Conservation (phyloP, 2,329 filamentous ascomycete genomes). For the Aspergillus flavus region DNA sequence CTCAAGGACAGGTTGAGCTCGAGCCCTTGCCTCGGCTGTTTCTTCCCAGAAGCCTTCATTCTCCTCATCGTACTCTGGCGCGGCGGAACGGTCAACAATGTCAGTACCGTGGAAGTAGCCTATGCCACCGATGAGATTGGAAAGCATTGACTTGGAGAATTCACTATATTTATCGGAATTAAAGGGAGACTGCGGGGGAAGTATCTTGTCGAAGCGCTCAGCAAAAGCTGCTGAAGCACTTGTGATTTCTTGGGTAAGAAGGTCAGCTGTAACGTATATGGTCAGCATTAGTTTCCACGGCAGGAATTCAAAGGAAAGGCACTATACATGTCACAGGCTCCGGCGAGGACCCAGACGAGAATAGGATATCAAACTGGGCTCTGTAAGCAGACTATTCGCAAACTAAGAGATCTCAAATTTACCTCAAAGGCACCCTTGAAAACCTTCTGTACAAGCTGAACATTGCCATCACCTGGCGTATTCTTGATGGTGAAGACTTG, state of each 20-base stretch:
- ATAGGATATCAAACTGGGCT: conserved; percentile 80
- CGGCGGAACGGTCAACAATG: conserved; percentile 85
- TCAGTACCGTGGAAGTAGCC: conserved; percentile 93
- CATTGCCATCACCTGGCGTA: conserved; percentile 64
- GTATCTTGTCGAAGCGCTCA: conserved; percentile 71
- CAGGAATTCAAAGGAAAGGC: not conserved
- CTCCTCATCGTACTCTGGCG: conserved; percentile 92
- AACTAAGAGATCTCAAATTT: not conserved
- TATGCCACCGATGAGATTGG: conserved; percentile 89
- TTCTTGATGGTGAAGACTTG: conserved; percentile 81
- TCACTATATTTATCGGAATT: conserved; percentile 69
- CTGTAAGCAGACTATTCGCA: conserved; percentile 13
- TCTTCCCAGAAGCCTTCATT: conserved; percentile 96
- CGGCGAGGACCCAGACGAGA: conserved; percentile 73
- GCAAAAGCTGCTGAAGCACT: conserved; percentile 69
- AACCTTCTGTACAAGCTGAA: conserved; percentile 87
- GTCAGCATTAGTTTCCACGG: not conserved
- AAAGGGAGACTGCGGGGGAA: conserved; percentile 77
- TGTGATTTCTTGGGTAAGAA: conserved; percentile 71
- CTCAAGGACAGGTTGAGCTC: conserved; percentile 69
- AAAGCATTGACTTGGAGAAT: conserved; percentile 89
- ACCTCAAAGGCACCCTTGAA: conserved; percentile 83
- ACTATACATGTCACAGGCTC: conserved; percentile 54
- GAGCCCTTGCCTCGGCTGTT: conserved; percentile 74
- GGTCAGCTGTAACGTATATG: conserved; percentile 48